These are phyloP conservation scores for Sclerotinia minor DNA, from an alignment of 2,329 filamentous ascomycete genomes.

Conservation along the genomic window DNA sequence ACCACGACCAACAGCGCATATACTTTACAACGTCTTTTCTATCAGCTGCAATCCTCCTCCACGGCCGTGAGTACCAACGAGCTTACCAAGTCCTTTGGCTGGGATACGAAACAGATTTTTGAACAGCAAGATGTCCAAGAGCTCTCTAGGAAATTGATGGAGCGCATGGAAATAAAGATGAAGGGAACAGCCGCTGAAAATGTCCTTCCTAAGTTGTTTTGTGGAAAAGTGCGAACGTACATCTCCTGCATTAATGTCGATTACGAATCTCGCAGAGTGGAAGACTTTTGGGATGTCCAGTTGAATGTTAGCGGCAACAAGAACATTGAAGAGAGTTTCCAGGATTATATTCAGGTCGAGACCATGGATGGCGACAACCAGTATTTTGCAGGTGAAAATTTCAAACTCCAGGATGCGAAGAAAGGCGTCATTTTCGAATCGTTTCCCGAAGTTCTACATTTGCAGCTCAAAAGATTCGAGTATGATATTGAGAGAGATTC, in stretches of 20 bases:
- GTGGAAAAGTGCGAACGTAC: constrained; percentile 98
- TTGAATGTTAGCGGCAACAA: constrained; percentile 94
- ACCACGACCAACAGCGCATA: constrained; percentile 86
- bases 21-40: constrained; percentile 90
- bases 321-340: constrained; percentile 90
- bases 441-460: constrained; percentile 89
- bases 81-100: constrained; percentile 93
- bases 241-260: constrained; percentile 98
- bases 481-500: constrained; percentile 95
- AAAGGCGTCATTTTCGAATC: constrained; percentile 97
- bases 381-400: constrained; percentile 87
- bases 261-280: constrained; percentile 91
- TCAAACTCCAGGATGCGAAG: constrained; percentile 92
- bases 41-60: constrained; percentile 85
- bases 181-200: constrained; percentile 93
- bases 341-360: constrained; percentile 94
- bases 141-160: constrained; percentile 93
- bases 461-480: constrained; percentile 96
- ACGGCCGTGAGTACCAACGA: constrained; percentile 86
- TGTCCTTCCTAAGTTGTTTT: constrained; percentile 85
- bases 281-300: constrained; percentile 99
- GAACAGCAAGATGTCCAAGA: constrained; percentile 99
- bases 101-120: constrained; percentile 97
- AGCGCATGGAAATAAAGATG: constrained; percentile 96
- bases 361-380: constrained; percentile 98